Conservation (phyloP, 768 basidiomycete genomes). For the Tulasnella sp. region DNA sequence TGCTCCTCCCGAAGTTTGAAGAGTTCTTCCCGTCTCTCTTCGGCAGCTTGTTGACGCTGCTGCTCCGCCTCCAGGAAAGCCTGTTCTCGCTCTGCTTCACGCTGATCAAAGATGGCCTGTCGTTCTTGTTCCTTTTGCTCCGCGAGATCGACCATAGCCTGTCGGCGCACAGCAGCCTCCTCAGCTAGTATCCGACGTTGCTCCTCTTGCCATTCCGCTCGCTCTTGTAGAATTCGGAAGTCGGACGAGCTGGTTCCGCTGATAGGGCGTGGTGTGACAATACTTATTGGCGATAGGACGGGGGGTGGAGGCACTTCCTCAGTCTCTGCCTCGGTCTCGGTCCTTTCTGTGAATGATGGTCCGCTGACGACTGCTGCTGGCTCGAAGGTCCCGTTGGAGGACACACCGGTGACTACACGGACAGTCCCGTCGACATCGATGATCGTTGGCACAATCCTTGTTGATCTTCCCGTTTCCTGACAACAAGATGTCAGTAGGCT, state of each 20-base stretch:
- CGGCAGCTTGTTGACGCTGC: conserved; percentile 16
- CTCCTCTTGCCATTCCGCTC: conserved; percentile 15
- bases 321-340: not conserved
- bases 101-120: conserved; percentile 37
- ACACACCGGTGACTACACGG: not conserved
- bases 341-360: not conserved
- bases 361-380: not conserved
- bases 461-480: too few relatives aligned
- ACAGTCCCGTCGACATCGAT: not conserved
- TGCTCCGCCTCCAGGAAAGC: conserved; percentile 20
- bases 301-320: conserved; percentile 1
- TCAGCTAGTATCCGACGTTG: conserved; percentile 4
- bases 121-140: conserved; percentile 44
- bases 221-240: conserved; percentile 13
- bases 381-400: not conserved
- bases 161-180: conserved; percentile 14
- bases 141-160: conserved; percentile 15
- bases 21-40: conserved; percentile 12
- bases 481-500: too few relatives aligned
- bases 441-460: not conserved
- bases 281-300: not conserved
- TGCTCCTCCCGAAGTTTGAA: conserved; percentile 9
- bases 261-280: not conserved
- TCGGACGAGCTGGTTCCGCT: conserved; percentile 2
- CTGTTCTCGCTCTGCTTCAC: conserved; percentile 31